phyloP scores from a whole-genome alignment of 2,329 filamentous ascomycete species.

The Colletotrichum eremochloae region DNA sequence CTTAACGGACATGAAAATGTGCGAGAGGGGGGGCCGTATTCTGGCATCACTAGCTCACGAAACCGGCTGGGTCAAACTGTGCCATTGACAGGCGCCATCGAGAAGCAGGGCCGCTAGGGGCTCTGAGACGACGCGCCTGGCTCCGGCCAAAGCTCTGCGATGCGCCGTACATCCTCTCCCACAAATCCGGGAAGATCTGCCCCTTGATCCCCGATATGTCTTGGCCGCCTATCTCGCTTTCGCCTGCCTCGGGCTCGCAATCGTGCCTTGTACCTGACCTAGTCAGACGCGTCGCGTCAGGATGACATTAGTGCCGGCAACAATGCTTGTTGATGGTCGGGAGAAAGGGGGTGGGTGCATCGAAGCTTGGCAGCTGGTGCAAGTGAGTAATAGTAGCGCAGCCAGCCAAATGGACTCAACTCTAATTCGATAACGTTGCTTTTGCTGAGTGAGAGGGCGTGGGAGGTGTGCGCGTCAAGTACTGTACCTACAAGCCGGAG shows the following conservation, averaged over 20 bases:
- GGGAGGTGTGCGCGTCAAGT: background rate
- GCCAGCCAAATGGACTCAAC: constrained; percentile 23
- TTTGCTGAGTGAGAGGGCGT: constrained; percentile 7
- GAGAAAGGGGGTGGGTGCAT: constrained; percentile 2
- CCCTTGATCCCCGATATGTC: constrained; percentile 27
- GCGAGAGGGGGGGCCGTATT: background rate
- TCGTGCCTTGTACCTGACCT: constrained; percentile 33
- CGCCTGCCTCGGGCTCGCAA: constrained; percentile 2
- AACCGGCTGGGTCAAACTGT: background rate
- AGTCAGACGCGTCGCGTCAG: constrained; percentile 31
- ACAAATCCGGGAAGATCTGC: constrained; percentile 28
- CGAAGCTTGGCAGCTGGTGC: constrained; percentile 6
- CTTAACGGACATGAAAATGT: constrained; percentile 11
- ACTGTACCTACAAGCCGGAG: background rate
- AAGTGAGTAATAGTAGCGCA: constrained; percentile 29
- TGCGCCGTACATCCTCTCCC: constrained; percentile 12
- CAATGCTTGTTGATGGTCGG: constrained; percentile 35
- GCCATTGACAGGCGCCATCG: constrained; percentile 4
- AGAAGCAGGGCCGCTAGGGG: background rate
- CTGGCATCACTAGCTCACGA: background rate
- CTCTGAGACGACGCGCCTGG: constrained; percentile 19
- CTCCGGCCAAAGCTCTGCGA: background rate
- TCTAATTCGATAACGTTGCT: constrained; percentile 35
- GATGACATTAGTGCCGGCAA: constrained; percentile 14
- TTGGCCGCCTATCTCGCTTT: constrained; percentile 14